Conservation (phyloP, 495 filamentous ascomycete species). For the Podospora bellae-mahoneyi region DNA sequence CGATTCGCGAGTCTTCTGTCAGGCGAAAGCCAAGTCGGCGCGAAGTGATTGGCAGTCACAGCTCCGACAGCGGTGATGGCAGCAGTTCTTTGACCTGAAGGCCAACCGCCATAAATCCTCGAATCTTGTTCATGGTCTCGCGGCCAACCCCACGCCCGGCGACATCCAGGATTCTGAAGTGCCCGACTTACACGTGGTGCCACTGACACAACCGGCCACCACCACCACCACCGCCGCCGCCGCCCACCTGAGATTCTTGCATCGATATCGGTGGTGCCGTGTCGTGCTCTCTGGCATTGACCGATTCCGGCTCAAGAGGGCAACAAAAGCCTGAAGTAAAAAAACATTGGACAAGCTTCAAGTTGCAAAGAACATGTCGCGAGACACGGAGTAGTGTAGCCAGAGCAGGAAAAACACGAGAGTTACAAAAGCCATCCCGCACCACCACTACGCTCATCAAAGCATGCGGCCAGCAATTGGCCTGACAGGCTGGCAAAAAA, state of each 20-base stretch:
- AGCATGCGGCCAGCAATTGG: background rate
- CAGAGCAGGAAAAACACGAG: slow-evolving; percentile 11
- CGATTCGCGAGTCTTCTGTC: slow-evolving; percentile 13
- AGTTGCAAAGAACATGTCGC: slow-evolving; percentile 5
- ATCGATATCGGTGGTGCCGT: background rate
- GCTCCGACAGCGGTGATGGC: slow-evolving; percentile 21
- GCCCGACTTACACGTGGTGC: slow-evolving; percentile 40
- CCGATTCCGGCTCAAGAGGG: background rate
- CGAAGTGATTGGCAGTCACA: slow-evolving; percentile 17
- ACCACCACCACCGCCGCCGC: background rate
- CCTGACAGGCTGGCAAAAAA: background rate
- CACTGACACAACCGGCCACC: slow-evolving; percentile 16
- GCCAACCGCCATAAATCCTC: slow-evolving; percentile 13
- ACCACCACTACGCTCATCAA: background rate
- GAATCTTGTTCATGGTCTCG: slow-evolving; percentile 8
- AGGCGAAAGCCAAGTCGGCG: slow-evolving; percentile 7
- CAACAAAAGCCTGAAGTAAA: background rate
- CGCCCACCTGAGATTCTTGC: slow-evolving; percentile 4
- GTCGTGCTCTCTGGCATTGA: background rate
- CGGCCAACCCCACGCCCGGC: slow-evolving; percentile 29
- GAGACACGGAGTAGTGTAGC: slow-evolving; percentile 14
- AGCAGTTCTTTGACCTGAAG: slow-evolving; percentile 1
- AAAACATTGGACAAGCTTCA: background rate
- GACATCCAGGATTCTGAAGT: slow-evolving; percentile 16
- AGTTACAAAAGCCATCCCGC: slow-evolving; percentile 8